Conservation (phyloP, 176 grass and related monocot species). For the Raddia distichophylla region DNA sequence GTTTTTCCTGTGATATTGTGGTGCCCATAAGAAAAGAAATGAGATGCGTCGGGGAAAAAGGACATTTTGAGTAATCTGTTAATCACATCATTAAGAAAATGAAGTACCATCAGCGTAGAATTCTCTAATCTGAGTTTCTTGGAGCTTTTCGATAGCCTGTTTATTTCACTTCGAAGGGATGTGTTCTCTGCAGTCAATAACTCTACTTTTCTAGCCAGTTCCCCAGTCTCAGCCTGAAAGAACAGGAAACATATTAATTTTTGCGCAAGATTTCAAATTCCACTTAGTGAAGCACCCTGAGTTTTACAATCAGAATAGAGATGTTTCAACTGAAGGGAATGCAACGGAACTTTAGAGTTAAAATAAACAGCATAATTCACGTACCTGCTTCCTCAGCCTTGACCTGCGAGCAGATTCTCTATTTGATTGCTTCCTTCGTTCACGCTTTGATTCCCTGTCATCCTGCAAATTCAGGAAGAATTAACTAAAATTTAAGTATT, state of each 20-base stretch:
- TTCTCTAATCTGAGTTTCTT: conserved; percentile 79
- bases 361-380: conserved; percentile 2
- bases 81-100: not conserved
- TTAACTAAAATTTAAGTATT: conserved; percentile 10
- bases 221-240: conserved; percentile 74
- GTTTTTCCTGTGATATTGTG: conserved; percentile 38
- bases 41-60: not conserved
- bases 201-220: conserved; percentile 64
- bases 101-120: conserved; percentile 59
- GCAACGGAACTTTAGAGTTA: not conserved
- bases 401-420: conserved; percentile 85
- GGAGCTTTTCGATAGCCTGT: conserved; percentile 48
- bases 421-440: conserved; percentile 81
- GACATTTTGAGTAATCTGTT: not conserved
- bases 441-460: conserved; percentile 66
- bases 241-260: not conserved
- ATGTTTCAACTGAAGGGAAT: not conserved
- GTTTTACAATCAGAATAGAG: not conserved
- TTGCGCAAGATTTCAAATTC: not conserved
- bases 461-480: conserved; percentile 53
- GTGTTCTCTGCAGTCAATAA: conserved; percentile 61
- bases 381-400: conserved; percentile 88
- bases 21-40: not conserved
- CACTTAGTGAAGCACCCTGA: not conserved
- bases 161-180: conserved; percentile 70